These are phyloP conservation scores for Ophiostoma ulmi DNA, from an alignment of 2,329 filamentous ascomycete genomes.

Conservation along the genomic window DNA sequence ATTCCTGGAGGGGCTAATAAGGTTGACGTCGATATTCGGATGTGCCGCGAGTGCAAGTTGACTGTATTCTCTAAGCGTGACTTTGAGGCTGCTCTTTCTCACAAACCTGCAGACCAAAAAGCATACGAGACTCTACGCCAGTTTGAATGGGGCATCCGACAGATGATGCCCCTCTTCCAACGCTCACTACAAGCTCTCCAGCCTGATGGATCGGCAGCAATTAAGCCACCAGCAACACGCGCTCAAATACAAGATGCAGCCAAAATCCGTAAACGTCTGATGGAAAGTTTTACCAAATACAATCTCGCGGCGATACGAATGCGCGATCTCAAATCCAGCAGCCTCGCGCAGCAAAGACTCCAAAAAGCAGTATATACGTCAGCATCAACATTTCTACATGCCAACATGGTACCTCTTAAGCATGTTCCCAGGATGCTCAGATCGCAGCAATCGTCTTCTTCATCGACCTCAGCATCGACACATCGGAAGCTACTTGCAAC, in stretches of 20 bases:
- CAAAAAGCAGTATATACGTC: conserved; percentile 80
- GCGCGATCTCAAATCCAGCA: conserved; percentile 69
- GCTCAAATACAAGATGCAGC: conserved; percentile 77
- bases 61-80: conserved; percentile 63
- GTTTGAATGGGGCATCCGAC: conserved; percentile 79
- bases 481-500: conserved; percentile 33
- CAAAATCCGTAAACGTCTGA: conserved; percentile 82
- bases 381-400: conserved; percentile 75
- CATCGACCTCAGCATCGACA: conserved; percentile 12
- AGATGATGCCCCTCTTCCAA: conserved; percentile 79
- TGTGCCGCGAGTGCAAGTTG: conserved; percentile 81
- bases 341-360: conserved; percentile 64
- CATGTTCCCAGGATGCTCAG: conserved; percentile 62
- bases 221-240: conserved; percentile 46
- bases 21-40: conserved; percentile 73
- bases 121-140: conserved; percentile 79
- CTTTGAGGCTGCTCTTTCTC: conserved; percentile 64
- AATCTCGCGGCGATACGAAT: conserved; percentile 75
- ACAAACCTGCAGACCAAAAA: conserved; percentile 68
- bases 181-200: conserved; percentile 69
- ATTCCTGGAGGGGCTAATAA: conserved; percentile 35
- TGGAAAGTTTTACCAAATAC: conserved; percentile 85
- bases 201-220: conserved; percentile 33
- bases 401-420: conserved; percentile 86
- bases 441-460: conserved; percentile 36